A percentile compares a stretch with the other conserved stretches of the same genome.
phyloP scores from a whole-genome alignment of 2,329 filamentous ascomycete genomes.

The Leptographium wingfieldii region DNA sequence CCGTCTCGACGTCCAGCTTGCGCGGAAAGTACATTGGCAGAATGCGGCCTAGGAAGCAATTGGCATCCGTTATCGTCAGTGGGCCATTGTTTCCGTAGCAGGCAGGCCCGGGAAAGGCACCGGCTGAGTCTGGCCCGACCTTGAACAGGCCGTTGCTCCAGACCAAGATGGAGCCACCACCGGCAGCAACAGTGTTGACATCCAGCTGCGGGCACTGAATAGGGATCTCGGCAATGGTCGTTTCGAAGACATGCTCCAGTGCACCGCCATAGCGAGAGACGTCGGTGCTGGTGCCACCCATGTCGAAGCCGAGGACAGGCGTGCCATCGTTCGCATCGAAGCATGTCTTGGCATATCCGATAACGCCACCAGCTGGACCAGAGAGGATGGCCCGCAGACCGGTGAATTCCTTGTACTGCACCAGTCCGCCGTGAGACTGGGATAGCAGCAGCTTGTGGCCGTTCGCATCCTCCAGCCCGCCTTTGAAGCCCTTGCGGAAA shows the following conservation, averaged over 20 bases:
- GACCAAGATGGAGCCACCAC: conserved; percentile 56
- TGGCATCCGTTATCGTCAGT: conserved; percentile 55
- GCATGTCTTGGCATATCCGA: conserved; percentile 61
- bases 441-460: conserved; percentile 58
- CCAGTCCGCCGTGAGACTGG: conserved; percentile 42
- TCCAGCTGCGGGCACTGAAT: conserved; percentile 86
- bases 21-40: conserved; percentile 50
- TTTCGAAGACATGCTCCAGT: conserved; percentile 54
- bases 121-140: conserved; percentile 58
- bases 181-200: conserved; percentile 88
- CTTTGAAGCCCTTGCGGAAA: conserved; percentile 50
- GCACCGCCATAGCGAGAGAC: conserved; percentile 70
- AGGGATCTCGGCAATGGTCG: conserved; percentile 63
- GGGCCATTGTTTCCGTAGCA: conserved; percentile 61
- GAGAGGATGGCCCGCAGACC: conserved; percentile 47
- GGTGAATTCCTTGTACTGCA: conserved; percentile 11
- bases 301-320: conserved; percentile 64
- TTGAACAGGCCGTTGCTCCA: conserved; percentile 56
- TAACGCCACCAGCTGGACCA: conserved; percentile 58
- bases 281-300: conserved; percentile 76
- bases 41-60: conserved; percentile 46
- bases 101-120: conserved; percentile 53
- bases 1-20: conserved; percentile 44
- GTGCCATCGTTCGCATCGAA: conserved; percentile 54
- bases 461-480: conserved; percentile 36